These are phyloP conservation scores for Aspergillus felis DNA, from an alignment of 2,329 filamentous ascomycete genomes.

Conservation along the genomic window DNA sequence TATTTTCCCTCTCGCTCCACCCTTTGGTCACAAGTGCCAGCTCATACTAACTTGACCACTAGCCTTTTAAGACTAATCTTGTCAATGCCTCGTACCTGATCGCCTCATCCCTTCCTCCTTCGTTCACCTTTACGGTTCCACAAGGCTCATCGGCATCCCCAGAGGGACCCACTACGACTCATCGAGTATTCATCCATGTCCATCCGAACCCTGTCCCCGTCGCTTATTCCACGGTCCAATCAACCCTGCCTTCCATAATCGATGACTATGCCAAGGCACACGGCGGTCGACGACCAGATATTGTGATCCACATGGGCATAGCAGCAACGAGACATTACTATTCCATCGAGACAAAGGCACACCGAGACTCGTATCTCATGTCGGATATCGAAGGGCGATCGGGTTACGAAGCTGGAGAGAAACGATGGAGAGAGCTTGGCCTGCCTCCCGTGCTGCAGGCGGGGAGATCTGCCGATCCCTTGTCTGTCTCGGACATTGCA, in stretches of 20 bases:
- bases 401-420: constrained; percentile 44
- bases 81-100: constrained; percentile 82
- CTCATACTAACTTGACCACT: constrained; percentile 4
- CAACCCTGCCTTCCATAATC: constrained; percentile 62
- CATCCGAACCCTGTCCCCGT: constrained; percentile 67
- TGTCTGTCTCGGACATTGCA: constrained; percentile 1
- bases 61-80: constrained; percentile 74
- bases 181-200: constrained; percentile 39
- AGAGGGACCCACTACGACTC: constrained; percentile 15
- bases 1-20: neutral
- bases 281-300: constrained; percentile 52
- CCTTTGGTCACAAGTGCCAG: neutral
- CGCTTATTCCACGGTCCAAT: constrained; percentile 63
- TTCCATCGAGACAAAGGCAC: constrained; percentile 65
- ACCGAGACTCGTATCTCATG: constrained; percentile 67
- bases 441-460: constrained; percentile 52
- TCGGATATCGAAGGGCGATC: constrained; percentile 62
- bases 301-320: constrained; percentile 77
- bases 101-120: constrained; percentile 61
- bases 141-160: constrained; percentile 10
- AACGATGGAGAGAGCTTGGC: constrained; percentile 50
- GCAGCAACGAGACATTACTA: constrained; percentile 63
- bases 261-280: constrained; percentile 38
- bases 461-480: constrained; percentile 25
- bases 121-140: constrained; percentile 48